Evolutionary conservation across 1,284 basidiomycete species (phyloP), one percentile per base, ranked within the genome.

Genomic region (Cutaneotrichosporon daszewskae): DNA sequence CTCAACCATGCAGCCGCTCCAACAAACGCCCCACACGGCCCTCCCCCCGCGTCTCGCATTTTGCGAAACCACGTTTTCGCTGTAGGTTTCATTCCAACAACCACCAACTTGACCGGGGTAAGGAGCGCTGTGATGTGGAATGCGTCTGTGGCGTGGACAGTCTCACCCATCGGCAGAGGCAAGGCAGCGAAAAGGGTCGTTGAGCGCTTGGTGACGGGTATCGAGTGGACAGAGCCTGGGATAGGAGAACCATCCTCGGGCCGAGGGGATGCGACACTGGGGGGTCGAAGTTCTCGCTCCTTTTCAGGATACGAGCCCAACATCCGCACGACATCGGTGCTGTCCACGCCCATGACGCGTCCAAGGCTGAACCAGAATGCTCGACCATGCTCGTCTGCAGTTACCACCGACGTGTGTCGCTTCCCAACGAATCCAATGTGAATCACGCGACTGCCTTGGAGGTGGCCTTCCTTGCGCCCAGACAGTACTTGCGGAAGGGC

Each of bases 281-380:
- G 9, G 13, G 7, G 8, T n/a, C n/a, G 23, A 5, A 26, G 37
- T 31, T 38, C 38, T 17, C 5, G 29, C 14, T 48, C 73, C 27
- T 80, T 78, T 16, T 80, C 76, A 8, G 86, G 84, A 66, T 97
- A 96, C 59, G 84, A 85, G 0, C 95, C 95, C 5, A 97, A 77
- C 49, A 99, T 87, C 13, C 95, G 82, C 27, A 98, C 79, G 11
- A 89, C 90, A 65, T 99, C 95, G 32, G 87, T 85, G 9, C 91
- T 92, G 43, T 95, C 90, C 13, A 99, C 85, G 51, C 96, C 96
- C 16, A 98, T 77, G 7, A 98, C 85, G 61, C 89, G 92, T 16
- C 95, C 92, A 3, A 99, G 75, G 41, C 85, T 88, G 69, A 97
- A 94, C 68, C 90, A 97, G 71, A 99, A 98, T 0, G 89, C 86